Percentiles rank a stretch among this genome's conserved stretches.
Evolutionary conservation across 345 rosid genomes (phyloP).

Genomic region (Iberis pinnata): DNA sequence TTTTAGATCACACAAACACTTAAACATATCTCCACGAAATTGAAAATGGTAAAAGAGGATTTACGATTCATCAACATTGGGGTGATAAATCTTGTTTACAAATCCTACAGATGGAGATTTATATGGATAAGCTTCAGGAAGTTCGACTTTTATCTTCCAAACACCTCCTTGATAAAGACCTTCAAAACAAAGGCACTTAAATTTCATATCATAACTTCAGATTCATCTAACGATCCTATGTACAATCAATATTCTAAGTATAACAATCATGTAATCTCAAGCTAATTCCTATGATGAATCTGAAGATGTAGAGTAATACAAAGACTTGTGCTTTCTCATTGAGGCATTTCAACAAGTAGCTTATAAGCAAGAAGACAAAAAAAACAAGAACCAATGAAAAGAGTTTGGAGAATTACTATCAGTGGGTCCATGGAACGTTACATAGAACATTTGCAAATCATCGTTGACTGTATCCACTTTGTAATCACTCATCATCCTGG

Average conservation of each 20-base stretch:
- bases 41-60: constrained; percentile 1
- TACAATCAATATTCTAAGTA: neutral
- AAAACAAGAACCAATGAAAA: neutral
- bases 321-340: constrained; percentile 6
- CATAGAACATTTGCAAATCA: constrained; percentile 53
- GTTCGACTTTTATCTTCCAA: constrained; percentile 87
- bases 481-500: constrained; percentile 73
- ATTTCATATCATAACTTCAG: neutral
- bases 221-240: neutral
- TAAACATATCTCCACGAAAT: no score
- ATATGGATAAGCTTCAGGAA: constrained; percentile 90
- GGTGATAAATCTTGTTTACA: constrained; percentile 71
- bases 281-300: constrained; percentile 2
- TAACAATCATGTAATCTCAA: neutral
- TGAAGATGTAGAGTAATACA: constrained; percentile 10
- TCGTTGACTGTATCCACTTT: constrained; percentile 65
- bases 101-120: constrained; percentile 57
- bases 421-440: constrained; percentile 61
- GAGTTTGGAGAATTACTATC: constrained; percentile 39
- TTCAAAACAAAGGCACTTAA: constrained; percentile 23
- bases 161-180: constrained; percentile 91
- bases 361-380: constrained; percentile 1
- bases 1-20: neutral
- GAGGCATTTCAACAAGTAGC: constrained; percentile 22
- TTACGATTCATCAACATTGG: constrained; percentile 70